Conservation (phyloP, 2,329 filamentous ascomycete species). For the Beauveria pseudobassiana region DNA sequence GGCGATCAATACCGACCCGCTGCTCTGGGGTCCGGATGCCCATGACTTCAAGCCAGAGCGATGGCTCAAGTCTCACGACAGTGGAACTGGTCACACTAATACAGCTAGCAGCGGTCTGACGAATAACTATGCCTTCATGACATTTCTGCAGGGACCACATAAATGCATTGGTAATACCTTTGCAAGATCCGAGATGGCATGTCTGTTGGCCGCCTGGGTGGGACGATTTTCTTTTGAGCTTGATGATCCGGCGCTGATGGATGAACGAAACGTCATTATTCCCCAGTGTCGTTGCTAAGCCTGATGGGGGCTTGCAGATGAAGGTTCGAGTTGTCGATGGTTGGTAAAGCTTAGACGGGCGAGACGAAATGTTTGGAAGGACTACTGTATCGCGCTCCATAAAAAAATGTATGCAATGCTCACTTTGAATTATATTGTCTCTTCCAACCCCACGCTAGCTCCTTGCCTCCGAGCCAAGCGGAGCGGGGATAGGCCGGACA, state of each 20-base stretch:
- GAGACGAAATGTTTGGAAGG: too few relatives aligned
- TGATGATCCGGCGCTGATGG: constrained; percentile 50
- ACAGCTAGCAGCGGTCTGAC: constrained; percentile 43
- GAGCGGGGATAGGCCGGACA: too few relatives aligned
- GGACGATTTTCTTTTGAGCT: constrained; percentile 63
- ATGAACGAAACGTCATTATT: not conserved
- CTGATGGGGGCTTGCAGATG: constrained; percentile 9
- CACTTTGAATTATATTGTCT: too few relatives aligned
- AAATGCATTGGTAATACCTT: constrained; percentile 80
- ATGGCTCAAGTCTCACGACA: constrained; percentile 21
- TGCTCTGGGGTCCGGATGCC: constrained; percentile 29
- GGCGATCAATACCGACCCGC: constrained; percentile 22
- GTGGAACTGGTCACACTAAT: constrained; percentile 7
- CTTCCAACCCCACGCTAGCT: too few relatives aligned
- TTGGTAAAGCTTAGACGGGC: not conserved
- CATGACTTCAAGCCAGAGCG: constrained; percentile 29
- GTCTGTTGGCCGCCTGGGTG: constrained; percentile 67
- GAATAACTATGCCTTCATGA: constrained; percentile 71
- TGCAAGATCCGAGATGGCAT: constrained; percentile 78
- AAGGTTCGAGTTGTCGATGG: constrained; percentile 7
- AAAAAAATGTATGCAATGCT: too few relatives aligned
- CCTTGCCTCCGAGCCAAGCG: too few relatives aligned
- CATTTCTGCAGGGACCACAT: constrained; percentile 78
- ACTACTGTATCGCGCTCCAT: too few relatives aligned
- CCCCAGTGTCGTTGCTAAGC: not conserved